These are phyloP conservation scores for Penicillium cinerascens DNA, from an alignment of 495 filamentous ascomycete species.

Conservation along the genomic window DNA sequence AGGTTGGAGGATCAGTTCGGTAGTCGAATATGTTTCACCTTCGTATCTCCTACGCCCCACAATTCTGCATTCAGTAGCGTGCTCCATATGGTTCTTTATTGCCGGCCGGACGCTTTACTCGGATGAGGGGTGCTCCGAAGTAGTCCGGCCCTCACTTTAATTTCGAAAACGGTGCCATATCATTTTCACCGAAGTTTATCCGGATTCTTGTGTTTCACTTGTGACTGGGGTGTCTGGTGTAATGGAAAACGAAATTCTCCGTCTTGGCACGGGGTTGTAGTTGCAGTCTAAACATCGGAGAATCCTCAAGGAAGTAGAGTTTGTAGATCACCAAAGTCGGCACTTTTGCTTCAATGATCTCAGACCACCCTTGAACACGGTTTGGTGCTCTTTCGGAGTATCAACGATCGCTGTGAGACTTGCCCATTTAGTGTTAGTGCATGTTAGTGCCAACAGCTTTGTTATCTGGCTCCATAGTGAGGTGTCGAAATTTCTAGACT, in stretches of 20 bases:
- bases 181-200: background rate
- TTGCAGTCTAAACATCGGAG: background rate
- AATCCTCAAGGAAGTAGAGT: background rate
- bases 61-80: constrained; percentile 8
- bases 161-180: background rate
- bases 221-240: background rate
- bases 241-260: constrained; percentile 6
- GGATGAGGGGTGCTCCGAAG: constrained; percentile 10
- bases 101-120: constrained; percentile 11
- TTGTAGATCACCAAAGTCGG: constrained; percentile 3
- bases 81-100: background rate
- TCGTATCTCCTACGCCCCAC: constrained; percentile 14
- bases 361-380: background rate
- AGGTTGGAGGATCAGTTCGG: constrained; percentile 10
- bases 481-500: background rate
- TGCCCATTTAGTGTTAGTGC: constrained; percentile 1
- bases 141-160: constrained; percentile 6
- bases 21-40: constrained; percentile 23
- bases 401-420: constrained; percentile 2
- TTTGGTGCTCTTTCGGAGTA: background rate
- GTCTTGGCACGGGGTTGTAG: constrained; percentile 8
- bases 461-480: background rate
- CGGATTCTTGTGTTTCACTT: background rate
- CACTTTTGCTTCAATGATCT: constrained; percentile 9
- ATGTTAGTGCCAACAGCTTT: background rate